These are phyloP conservation scores for Apophysomyces trapeziformis DNA, from an alignment of 371 early-diverging fungal species.

Conservation along the genomic window DNA sequence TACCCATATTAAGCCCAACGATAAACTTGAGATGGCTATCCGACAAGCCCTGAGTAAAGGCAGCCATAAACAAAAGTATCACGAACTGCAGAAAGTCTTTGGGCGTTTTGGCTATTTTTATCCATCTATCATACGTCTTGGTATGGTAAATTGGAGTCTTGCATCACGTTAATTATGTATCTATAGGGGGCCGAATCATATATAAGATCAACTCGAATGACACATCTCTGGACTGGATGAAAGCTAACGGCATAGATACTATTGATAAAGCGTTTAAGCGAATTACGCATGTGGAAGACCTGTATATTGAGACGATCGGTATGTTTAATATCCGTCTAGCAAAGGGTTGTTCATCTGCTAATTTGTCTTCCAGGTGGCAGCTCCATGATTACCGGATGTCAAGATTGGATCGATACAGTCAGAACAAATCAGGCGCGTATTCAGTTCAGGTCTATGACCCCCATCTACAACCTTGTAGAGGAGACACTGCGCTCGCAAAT, in stretches of 20 bases:
- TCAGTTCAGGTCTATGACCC: background rate
- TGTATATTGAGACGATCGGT: background rate
- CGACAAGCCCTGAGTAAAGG: background rate
- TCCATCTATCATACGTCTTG: background rate
- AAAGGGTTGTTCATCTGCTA: no score
- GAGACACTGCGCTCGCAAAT: background rate
- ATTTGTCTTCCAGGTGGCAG: background rate
- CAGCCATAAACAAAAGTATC: background rate
- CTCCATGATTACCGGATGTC: background rate
- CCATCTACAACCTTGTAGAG: background rate
- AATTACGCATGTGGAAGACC: background rate
- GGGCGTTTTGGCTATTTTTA: background rate
- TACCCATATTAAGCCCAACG: background rate
- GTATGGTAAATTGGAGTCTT: background rate
- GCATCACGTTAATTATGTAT: no score
- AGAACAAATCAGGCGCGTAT: background rate
- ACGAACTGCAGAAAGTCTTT: background rate
- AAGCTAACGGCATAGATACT: background rate
- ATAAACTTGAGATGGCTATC: background rate
- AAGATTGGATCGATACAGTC: constrained; percentile 1
- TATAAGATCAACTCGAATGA: background rate
- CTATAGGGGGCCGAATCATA: background rate
- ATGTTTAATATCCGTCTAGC: no score
- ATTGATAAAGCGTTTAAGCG: background rate
- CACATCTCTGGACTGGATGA: background rate